phyloP scores from a whole-genome alignment of 208 protist species.

The Jaenimonas drosophilae region DNA sequence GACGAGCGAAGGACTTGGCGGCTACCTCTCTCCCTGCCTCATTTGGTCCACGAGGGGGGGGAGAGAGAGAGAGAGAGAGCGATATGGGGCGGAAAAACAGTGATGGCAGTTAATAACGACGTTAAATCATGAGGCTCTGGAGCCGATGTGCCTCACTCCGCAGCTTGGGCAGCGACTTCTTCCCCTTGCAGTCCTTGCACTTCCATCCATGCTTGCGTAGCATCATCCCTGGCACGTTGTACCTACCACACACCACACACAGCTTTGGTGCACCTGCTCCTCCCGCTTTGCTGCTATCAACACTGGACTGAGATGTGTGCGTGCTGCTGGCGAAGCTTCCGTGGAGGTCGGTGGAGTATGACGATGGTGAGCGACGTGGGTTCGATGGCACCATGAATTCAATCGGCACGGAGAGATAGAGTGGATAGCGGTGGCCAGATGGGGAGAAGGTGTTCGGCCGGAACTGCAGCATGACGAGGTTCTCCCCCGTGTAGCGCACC shows the following conservation, averaged over 20 bases:
- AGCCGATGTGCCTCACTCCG: constrained; percentile 43
- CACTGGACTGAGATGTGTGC: constrained; percentile 4
- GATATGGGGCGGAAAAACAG: background rate
- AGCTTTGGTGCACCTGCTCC: constrained; percentile 24
- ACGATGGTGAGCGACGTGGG: constrained; percentile 12
- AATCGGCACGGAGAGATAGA: constrained; percentile 86
- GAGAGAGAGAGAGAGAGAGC: too few relatives aligned
- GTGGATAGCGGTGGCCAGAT: constrained; percentile 74
- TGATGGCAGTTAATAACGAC: background rate
- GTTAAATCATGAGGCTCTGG: constrained; percentile 2
- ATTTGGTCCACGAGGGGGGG: too few relatives aligned
- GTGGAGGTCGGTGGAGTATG: constrained; percentile 8
- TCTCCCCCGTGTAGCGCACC: constrained; percentile 82
- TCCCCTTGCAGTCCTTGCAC: constrained; percentile 81
- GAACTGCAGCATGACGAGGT: constrained; percentile 82
- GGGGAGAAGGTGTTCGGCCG: constrained; percentile 52
- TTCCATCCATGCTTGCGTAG: constrained; percentile 70
- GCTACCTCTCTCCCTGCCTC: too few relatives aligned
- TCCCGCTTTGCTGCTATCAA: constrained; percentile 2
- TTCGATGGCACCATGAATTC: constrained; percentile 66
- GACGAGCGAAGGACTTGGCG: too few relatives aligned
- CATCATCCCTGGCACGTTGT: constrained; percentile 63
- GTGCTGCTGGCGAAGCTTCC: constrained; percentile 28
- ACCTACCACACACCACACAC: constrained; percentile 82
- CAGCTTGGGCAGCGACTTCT: constrained; percentile 47